Evolutionary conservation across 164 flowering plant species (phyloP), one percentile per base, ranked within the genome.

Genomic region (Vitis labrusca): DNA sequence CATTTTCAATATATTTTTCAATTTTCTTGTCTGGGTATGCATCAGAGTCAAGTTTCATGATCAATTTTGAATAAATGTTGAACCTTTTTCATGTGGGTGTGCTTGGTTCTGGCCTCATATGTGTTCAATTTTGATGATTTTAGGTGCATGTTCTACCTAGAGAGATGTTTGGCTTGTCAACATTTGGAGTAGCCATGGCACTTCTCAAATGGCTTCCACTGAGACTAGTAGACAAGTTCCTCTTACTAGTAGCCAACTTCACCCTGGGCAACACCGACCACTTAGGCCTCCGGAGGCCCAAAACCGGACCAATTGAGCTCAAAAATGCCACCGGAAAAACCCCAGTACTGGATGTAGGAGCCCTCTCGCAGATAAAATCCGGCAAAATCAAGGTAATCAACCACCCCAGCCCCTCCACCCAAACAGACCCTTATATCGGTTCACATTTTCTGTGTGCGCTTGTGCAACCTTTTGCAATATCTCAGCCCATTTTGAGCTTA

Each of bases 301-400:
- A 91, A 80, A 87, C 89, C 53, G 99, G 99, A n/a, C 99, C 99
- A 16, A 63, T 95, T 14, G 97, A 93, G 85, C 97, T 93, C 55
- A 96, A 96, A 70, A 89, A 89, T 65, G 85, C 78, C 63, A 87
- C 97, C 56, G 99, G 99, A 6, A 96, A 93, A 73, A 89, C 98
- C 6, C 99, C 99, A 0, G 99, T 96, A 29, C 90, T 95, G 12
- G 99, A 95, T 52, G 89, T 87, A 11, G 98, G 99, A 1, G 93
- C 98, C 2, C 55, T 96, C 2, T 82, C 93, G 0, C 82, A 76
- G 59, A 93, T 96, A 61, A 88, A 82, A 77, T 77, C 92, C 19
- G 95, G 97, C 1, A 87, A 85, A 71, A 95, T 95, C 64, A 89
- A 89, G 94, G 99, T 94, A 78, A 70, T 30, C 65, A 50, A 48